Percentiles rank a stretch among this genome's conserved stretches.
Evolutionary conservation across 106 monocot species (phyloP).

Genomic region (Allium sativum): DNA sequence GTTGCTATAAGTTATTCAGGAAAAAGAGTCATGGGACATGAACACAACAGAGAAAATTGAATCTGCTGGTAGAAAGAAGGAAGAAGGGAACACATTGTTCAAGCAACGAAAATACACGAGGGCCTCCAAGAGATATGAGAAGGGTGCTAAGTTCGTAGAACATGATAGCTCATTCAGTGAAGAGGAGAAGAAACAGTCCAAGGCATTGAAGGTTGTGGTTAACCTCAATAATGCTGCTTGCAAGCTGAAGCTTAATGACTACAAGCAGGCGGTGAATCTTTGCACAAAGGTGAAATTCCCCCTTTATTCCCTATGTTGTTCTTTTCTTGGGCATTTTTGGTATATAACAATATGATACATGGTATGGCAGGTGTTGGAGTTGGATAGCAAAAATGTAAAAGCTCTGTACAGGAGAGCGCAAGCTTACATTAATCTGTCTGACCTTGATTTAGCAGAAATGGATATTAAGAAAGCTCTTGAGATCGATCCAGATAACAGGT

Average conservation of each 20-base stretch:
- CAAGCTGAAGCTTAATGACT: slow-evolving; percentile 63
- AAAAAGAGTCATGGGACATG: slow-evolving; percentile 80
- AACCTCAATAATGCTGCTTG: slow-evolving; percentile 80
- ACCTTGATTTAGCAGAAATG: slow-evolving; percentile 75
- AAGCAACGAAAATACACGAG: slow-evolving; percentile 57
- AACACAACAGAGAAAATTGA: slow-evolving; percentile 75
- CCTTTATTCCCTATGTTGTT: not conserved
- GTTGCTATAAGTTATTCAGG: slow-evolving; percentile 17
- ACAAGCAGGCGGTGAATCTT: slow-evolving; percentile 65
- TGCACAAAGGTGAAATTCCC: slow-evolving; percentile 49
- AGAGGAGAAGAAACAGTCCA: slow-evolving; percentile 64
- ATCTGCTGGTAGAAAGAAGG: slow-evolving; percentile 69
- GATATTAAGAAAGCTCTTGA: slow-evolving; percentile 84
- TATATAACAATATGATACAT: not conserved
- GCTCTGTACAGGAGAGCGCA: slow-evolving; percentile 77
- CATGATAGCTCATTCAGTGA: slow-evolving; percentile 66
- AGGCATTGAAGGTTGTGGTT: slow-evolving; percentile 44
- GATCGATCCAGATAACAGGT: slow-evolving; percentile 78
- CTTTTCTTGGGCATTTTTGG: not conserved
- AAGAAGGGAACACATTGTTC: slow-evolving; percentile 69
- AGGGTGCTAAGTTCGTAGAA: slow-evolving; percentile 58
- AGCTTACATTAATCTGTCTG: slow-evolving; percentile 64
- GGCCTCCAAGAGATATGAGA: slow-evolving; percentile 77
- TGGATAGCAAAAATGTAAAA: slow-evolving; percentile 73
- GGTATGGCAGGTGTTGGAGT: slow-evolving; percentile 48